Evolutionary conservation across 2,329 filamentous ascomycete species (phyloP), one percentile per base, ranked within the genome.

Genomic region (Aspergillus felis): DNA sequence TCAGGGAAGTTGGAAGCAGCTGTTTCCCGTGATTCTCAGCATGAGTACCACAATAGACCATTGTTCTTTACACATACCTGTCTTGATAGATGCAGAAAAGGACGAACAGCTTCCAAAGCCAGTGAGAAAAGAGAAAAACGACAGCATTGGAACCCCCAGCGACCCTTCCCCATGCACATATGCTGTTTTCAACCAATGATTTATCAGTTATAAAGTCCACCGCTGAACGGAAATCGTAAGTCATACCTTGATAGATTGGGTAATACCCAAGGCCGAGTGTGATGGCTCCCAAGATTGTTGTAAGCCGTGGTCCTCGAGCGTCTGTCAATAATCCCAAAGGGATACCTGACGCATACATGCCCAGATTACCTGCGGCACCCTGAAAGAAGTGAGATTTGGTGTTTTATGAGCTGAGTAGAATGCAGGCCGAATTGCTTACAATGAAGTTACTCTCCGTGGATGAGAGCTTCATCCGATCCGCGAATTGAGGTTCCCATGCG

Each of bases 401-500:
- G 32, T 53, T 32, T 51, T 14, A 32, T 29, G 20, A 54, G 42
- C 27, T 53, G 38, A 53, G 25, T 14, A 10, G 58, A 41, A 54
- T 53, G 27, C 42, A 51, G 48, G 32, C 14, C 14, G 32, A 17
- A 58, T 32, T 44, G 69, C 84, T 71, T 79, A 88, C 92, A 70
- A 99, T 92, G 64, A 97, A 76, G 75, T 99, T 97, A 75, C 86
- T 92, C 74, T 97, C 83, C 2, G 93, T 97, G n/a, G 94, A 89
- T 14, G 92, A 92, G 60, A 97, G 84, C 71, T 89, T 87, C 66
- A 99, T 81, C 66, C 85, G 87, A 68, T 95, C 87, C 51, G 92
- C 92, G 71, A 97, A 97, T 76, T 97, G 92, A 22, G 94, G 94
- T 14, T 91, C 92, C 92, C 94, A 99, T 76, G 93, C 93, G 55